Evolutionary conservation across 2,329 filamentous ascomycete species (phyloP).

Genomic region (Phialophora verrucosa): DNA sequence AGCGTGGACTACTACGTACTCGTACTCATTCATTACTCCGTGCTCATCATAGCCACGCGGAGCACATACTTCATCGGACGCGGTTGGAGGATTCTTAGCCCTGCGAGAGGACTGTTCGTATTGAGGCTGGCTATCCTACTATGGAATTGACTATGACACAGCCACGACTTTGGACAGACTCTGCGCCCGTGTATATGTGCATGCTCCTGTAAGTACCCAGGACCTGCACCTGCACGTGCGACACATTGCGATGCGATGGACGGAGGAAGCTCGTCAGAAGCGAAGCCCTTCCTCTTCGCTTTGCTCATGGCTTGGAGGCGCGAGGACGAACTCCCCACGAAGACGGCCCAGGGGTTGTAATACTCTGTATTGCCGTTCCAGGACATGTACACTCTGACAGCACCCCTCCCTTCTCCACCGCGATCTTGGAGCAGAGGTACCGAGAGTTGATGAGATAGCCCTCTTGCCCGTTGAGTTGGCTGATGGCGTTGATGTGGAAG

Average conservation of each 20-base stretch:
- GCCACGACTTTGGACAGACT: not conserved
- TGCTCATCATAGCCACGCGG: too few species aligned
- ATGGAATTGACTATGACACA: not conserved
- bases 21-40: too few species aligned
- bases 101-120: too few species aligned
- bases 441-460: not conserved
- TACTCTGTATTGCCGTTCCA: not conserved
- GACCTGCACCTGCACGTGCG: not conserved
- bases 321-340: not conserved
- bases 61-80: too few species aligned
- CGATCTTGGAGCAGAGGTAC: not conserved
- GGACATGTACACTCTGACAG: not conserved
- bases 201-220: not conserved
- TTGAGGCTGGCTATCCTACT: too few species aligned
- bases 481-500: not conserved
- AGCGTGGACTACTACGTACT: too few species aligned
- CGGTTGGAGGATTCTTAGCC: too few species aligned
- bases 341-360: too few species aligned
- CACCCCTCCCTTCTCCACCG: not conserved
- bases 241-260: too few species aligned
- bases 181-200: not conserved
- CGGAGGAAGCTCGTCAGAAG: too few species aligned
- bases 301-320: not conserved
- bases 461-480: not conserved
- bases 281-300: not conserved